phyloP scores from a whole-genome alignment of 2,329 filamentous ascomycete species.

The Phyllosticta citribraziliensis region DNA sequence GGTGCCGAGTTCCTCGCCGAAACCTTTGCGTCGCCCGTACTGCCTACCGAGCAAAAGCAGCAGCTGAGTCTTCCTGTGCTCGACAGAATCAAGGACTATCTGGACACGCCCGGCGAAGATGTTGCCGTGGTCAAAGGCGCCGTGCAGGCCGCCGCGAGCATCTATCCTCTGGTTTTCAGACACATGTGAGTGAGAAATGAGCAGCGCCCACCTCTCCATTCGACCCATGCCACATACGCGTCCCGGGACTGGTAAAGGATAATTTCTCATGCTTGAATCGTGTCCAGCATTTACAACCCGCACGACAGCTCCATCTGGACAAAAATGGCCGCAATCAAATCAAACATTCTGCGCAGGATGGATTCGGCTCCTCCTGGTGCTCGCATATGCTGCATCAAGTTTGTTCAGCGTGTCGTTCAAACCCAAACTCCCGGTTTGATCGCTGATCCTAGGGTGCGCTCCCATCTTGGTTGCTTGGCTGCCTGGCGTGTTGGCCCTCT shows the following conservation, averaged over 20 bases:
- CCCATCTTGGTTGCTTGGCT: background rate
- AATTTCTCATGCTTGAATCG: slow-evolving; percentile 20
- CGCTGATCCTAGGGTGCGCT: slow-evolving; percentile 68
- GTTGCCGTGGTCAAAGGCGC: slow-evolving; percentile 71
- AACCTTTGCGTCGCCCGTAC: slow-evolving; percentile 84
- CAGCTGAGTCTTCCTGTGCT: slow-evolving; percentile 67
- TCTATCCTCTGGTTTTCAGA: slow-evolving; percentile 84
- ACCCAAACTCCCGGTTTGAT: slow-evolving; percentile 80
- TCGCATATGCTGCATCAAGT: slow-evolving; percentile 93
- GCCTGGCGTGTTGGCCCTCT: background rate
- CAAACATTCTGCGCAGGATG: slow-evolving; percentile 80
- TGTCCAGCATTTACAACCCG: slow-evolving; percentile 69
- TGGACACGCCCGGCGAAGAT: slow-evolving; percentile 53
- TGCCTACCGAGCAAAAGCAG: slow-evolving; percentile 69
- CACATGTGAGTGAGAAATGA: slow-evolving; percentile 65
- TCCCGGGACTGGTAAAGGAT: background rate
- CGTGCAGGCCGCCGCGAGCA: slow-evolving; percentile 80
- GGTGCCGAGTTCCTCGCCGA: slow-evolving; percentile 92
- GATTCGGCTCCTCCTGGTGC: slow-evolving; percentile 67
- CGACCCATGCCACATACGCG: background rate
- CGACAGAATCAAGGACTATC: slow-evolving; percentile 52
- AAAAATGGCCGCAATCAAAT: slow-evolving; percentile 79
- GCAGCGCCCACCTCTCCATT: background rate
- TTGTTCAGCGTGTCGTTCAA: slow-evolving; percentile 84
- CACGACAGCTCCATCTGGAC: slow-evolving; percentile 78